A percentile compares a stretch with the other conserved stretches of the same genome.
Conservation (phyloP, 2,329 filamentous ascomycete species). For the Trichoderma sp. region DNA sequence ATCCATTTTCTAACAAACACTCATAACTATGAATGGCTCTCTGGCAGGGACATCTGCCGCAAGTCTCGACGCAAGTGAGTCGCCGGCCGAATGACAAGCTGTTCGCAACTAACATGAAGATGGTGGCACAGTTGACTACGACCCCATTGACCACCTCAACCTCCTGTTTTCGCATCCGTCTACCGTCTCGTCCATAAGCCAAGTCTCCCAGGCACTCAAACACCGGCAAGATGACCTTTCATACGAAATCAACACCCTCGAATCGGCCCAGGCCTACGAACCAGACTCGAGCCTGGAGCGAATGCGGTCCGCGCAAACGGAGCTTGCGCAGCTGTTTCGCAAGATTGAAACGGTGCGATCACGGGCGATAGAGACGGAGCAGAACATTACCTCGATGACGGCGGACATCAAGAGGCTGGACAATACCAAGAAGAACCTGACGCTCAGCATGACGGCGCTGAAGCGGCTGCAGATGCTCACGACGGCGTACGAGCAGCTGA, state of each 20-base stretch:
- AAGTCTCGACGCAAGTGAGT: conserved; percentile 46
- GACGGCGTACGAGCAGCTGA: conserved; percentile 95
- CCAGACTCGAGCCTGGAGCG: conserved; percentile 85
- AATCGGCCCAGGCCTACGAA: conserved; percentile 76
- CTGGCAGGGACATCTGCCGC: conserved; percentile 37
- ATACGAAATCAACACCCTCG: conserved; percentile 68
- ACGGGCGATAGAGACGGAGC: conserved; percentile 86
- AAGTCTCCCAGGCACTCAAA: conserved; percentile 71
- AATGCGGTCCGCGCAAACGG: conserved; percentile 86
- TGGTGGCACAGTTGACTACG: conserved; percentile 65
- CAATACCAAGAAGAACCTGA: conserved; percentile 93
- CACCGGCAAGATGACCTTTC: conserved; percentile 80
- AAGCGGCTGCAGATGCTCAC: conserved; percentile 98
- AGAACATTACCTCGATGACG: conserved; percentile 97
- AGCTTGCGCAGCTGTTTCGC: conserved; percentile 84
- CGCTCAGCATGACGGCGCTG: conserved; percentile 93
- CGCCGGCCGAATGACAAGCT: conserved; percentile 16
- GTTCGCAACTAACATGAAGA: conserved; percentile 23
- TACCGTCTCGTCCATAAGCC: conserved; percentile 71
- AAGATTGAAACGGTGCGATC: conserved; percentile 93
- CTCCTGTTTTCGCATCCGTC: conserved; percentile 88
- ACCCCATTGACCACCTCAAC: conserved; percentile 91
- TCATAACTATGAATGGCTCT: conserved; percentile 39
- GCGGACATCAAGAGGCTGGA: conserved; percentile 97
- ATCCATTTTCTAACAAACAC: neutral